Evolutionary conservation across 306 rosid species (phyloP).

Genomic region (Sesbania bispinosa): DNA sequence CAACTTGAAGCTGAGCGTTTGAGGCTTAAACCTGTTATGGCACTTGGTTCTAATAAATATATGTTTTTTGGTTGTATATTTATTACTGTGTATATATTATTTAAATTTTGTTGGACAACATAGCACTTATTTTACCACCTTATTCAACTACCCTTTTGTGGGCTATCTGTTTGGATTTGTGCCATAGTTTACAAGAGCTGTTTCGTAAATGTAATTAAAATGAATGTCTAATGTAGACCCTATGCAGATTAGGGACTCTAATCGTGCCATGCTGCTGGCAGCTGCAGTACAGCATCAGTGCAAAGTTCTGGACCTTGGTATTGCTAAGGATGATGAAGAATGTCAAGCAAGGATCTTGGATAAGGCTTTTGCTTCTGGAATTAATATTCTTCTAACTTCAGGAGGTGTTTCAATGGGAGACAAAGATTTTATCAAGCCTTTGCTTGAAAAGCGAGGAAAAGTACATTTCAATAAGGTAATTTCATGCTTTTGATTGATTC

Average conservation of each 20-base stretch:
- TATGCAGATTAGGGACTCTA: constrained; percentile 92
- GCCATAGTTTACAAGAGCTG: background rate
- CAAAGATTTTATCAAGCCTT: constrained; percentile 84
- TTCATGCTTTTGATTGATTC: constrained; percentile 9
- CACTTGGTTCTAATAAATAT: background rate
- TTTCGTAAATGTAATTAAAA: constrained; percentile 9
- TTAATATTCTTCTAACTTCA: constrained; percentile 81
- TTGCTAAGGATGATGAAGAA: constrained; percentile 74
- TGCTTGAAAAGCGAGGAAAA: constrained; percentile 72
- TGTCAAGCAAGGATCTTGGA: constrained; percentile 65
- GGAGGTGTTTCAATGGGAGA: constrained; percentile 99
- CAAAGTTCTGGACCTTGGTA: constrained; percentile 79
- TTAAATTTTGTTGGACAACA: background rate
- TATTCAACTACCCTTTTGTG: background rate
- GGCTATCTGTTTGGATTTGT: constrained; percentile 15
- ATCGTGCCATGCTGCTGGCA: constrained; percentile 89
- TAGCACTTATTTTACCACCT: background rate
- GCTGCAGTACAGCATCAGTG: constrained; percentile 74
- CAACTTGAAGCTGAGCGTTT: background rate
- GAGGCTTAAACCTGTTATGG: constrained; percentile 13
- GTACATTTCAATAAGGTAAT: constrained; percentile 68
- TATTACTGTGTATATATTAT: background rate
- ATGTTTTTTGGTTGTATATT: background rate
- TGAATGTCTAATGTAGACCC: constrained; percentile 20
- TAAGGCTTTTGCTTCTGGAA: constrained; percentile 70